A percentile compares a stretch with the other conserved stretches of the same genome.
These are phyloP conservation scores for Heracleum sosnowskyi DNA, from an alignment of 129 eudicot genomes.

Conservation along the genomic window DNA sequence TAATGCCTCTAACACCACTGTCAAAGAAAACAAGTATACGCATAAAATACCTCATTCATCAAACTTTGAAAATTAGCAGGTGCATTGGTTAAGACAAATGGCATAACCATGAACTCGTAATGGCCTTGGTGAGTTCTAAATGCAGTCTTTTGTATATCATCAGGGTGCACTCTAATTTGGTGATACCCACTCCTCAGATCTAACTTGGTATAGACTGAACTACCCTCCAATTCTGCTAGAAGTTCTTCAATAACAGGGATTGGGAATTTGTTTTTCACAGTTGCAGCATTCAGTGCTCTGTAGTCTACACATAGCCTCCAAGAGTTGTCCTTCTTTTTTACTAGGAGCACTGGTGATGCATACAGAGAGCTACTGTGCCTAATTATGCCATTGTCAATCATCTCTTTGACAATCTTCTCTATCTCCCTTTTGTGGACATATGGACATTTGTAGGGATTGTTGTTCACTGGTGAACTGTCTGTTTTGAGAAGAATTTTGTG, in stretches of 20 bases:
- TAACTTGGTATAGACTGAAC: background rate
- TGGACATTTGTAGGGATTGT: no score
- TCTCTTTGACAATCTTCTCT: no score
- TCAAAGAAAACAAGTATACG: no score
- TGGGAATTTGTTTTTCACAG: background rate
- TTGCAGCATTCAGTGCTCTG: background rate
- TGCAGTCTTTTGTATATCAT: background rate
- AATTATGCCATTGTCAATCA: no score
- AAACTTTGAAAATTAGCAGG: background rate
- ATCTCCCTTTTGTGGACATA: no score
- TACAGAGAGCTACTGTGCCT: no score
- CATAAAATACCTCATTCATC: background rate
- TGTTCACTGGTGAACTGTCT: no score
- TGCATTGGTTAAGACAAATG: background rate
- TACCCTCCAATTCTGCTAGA: background rate
- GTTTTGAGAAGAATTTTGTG: no score
- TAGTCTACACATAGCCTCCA: background rate
- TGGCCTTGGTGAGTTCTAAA: background rate
- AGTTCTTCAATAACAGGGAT: background rate
- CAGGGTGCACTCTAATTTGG: background rate
- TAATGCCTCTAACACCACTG: background rate
- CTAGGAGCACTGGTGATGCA: no score
- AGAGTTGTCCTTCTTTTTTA: no score
- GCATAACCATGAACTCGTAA: background rate
- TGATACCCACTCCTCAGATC: background rate